Percentiles rank a stretch among this genome's conserved stretches.
Conservation (phyloP, 441 rosid species). For the Pelargonium myrrhifolium region DNA sequence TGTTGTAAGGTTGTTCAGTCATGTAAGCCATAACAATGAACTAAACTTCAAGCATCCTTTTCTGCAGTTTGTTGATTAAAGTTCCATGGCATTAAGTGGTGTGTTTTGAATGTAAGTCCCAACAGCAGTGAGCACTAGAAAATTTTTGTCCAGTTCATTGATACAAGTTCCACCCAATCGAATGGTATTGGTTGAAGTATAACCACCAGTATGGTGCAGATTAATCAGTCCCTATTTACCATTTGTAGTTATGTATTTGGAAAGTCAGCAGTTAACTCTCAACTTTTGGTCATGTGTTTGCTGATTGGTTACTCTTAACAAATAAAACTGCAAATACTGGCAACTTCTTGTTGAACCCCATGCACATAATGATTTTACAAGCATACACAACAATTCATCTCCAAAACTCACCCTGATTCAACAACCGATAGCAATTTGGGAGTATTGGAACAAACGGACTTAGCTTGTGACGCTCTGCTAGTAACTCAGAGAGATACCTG, state of each 20-base stretch:
- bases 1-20: too few species aligned
- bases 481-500: conserved; percentile 76
- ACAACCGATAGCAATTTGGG: conserved; percentile 49
- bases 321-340: neutral
- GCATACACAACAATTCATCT: neutral
- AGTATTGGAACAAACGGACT: conserved; percentile 69
- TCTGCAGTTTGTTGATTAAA: too few species aligned
- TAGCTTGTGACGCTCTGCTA: conserved; percentile 71
- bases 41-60: too few species aligned
- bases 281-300: neutral
- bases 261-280: neutral
- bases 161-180: too few species aligned
- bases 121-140: too few species aligned
- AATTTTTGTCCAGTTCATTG: too few species aligned
- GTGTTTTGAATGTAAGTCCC: too few species aligned
- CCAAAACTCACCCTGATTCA: conserved; percentile 66
- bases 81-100: too few species aligned
- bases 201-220: neutral
- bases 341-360: neutral
- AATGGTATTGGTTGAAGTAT: too few species aligned
- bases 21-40: too few species aligned
- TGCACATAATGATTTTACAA: neutral
- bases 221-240: neutral
- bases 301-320: neutral
- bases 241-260: neutral